Conservation (phyloP, 2,329 filamentous ascomycete species). For the Dryadomyces quercus-mongolicae region DNA sequence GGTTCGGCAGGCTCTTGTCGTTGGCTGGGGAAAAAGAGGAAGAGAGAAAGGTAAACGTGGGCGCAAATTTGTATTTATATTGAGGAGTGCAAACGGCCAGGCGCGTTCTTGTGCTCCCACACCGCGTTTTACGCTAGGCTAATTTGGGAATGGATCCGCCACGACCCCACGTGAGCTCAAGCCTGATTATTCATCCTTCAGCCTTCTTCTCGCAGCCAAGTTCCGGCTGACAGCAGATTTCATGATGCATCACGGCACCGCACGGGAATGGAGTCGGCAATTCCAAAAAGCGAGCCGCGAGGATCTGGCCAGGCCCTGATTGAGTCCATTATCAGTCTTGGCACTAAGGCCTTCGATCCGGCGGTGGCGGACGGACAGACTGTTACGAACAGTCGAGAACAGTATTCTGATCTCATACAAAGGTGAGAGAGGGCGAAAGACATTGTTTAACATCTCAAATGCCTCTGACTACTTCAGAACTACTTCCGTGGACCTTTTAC, state of each 20-base stretch:
- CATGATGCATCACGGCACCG: background rate
- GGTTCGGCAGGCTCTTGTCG: background rate
- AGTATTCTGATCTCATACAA: slow-evolving; percentile 35
- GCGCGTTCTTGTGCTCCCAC: background rate
- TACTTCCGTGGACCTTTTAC: slow-evolving; percentile 37
- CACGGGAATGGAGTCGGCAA: slow-evolving; percentile 7
- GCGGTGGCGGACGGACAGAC: slow-evolving; percentile 15
- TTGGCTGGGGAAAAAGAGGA: background rate
- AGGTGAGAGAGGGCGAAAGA: slow-evolving; percentile 20
- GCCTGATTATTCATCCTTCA: background rate
- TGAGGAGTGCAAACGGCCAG: too few relatives aligned
- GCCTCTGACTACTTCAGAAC: slow-evolving; percentile 4
- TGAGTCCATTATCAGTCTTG: slow-evolving; percentile 25
- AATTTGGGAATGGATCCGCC: background rate
- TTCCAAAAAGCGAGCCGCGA: slow-evolving; percentile 1
- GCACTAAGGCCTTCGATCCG: slow-evolving; percentile 37
- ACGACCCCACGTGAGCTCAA: background rate
- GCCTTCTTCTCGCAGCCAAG: background rate
- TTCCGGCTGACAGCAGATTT: background rate
- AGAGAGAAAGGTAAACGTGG: background rate
- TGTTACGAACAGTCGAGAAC: slow-evolving; percentile 20
- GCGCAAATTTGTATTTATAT: background rate
- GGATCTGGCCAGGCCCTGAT: slow-evolving; percentile 14
- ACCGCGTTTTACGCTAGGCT: slow-evolving; percentile 1
- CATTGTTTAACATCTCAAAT: background rate